Evolutionary conservation across 225 moss, liverwort and hornwort species (phyloP).

Genomic region (Bryoerythrophyllum caledonicum): DNA sequence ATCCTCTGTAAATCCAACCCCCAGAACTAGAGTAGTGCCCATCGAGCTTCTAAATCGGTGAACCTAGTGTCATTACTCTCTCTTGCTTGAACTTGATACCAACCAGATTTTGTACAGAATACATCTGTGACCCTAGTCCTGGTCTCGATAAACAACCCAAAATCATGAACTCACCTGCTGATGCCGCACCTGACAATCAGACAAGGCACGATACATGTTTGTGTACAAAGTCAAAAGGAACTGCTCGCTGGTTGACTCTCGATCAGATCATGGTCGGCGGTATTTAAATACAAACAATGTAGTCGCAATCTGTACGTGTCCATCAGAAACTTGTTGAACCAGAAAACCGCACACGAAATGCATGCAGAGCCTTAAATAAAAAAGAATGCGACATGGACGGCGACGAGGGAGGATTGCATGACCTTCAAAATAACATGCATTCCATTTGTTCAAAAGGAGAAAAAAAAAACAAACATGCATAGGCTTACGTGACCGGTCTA

Average conservation of each 20-base stretch:
- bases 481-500: not conserved
- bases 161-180: not conserved
- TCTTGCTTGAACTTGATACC: not conserved
- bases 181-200: not conserved
- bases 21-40: not conserved
- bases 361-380: conserved; percentile 9
- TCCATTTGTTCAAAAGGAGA: too few species aligned
- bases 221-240: not conserved
- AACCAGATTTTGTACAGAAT: not conserved
- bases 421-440: not conserved
- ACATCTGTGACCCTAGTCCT: not conserved
- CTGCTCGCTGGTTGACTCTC: not conserved
- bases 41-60: not conserved
- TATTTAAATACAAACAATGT: not conserved
- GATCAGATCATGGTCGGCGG: not conserved
- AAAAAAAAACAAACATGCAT: too few species aligned
- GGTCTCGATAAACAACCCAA: conserved; percentile 1
- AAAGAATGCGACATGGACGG: not conserved
- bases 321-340: not conserved
- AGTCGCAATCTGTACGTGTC: not conserved
- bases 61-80: not conserved
- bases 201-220: not conserved
- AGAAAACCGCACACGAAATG: conserved; percentile 10
- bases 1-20: not conserved
- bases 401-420: conserved; percentile 5